Conservation (phyloP, 2,329 filamentous ascomycete genomes). For the Orbilia ellipsospora region DNA sequence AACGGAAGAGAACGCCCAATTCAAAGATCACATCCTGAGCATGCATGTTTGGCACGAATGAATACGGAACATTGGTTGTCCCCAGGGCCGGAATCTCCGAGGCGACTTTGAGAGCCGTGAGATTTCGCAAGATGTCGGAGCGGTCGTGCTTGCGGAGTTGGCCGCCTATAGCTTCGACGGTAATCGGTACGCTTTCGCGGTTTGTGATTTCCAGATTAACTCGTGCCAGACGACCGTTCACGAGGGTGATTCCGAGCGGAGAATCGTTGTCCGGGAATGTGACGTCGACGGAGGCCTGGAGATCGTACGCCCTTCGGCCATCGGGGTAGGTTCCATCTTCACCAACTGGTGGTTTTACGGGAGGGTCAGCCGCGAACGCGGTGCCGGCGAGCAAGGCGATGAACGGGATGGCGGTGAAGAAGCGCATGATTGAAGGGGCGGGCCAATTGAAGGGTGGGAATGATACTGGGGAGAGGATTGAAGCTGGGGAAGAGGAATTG, state of each 20-base stretch:
- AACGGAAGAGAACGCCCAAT: conserved; percentile 78
- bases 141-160: conserved; percentile 72
- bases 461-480: conserved; percentile 5
- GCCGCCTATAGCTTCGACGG: conserved; percentile 80
- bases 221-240: conserved; percentile 89
- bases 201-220: conserved; percentile 86
- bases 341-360: conserved; percentile 3
- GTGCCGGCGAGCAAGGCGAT: conserved; percentile 55
- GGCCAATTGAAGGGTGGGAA: conserved; percentile 20
- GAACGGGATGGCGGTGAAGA: conserved; percentile 37
- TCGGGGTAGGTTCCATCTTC: conserved; percentile 28
- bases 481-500: conserved; percentile 4
- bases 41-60: conserved; percentile 89
- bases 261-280: conserved; percentile 72
- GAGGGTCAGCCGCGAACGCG: conserved; percentile 49
- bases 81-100: conserved; percentile 45
- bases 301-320: conserved; percentile 62
- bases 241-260: conserved; percentile 83
- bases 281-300: conserved; percentile 74
- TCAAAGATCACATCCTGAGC: conserved; percentile 87
- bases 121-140: conserved; percentile 79
- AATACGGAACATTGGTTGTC: conserved; percentile 80
- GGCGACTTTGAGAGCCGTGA: conserved; percentile 71
- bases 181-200: conserved; percentile 79
- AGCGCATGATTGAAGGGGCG: conserved; percentile 34